These are phyloP conservation scores for Chlorella vulgaris DNA, from an alignment of 139 green algal genomes.

Conservation along the genomic window DNA sequence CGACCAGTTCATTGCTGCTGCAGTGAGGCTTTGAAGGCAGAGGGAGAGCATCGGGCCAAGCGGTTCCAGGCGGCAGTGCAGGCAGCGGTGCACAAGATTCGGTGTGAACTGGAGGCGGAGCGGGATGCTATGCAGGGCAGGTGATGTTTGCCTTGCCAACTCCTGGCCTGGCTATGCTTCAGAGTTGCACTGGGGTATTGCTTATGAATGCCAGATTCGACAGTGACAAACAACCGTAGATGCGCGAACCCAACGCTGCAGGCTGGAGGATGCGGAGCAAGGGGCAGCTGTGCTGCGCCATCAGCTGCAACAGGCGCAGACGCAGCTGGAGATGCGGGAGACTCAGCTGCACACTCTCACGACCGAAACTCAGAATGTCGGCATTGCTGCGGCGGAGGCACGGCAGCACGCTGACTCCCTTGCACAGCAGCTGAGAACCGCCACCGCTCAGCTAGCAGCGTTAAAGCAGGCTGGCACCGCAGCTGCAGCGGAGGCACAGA, in stretches of 20 bases:
- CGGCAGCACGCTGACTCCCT: neutral
- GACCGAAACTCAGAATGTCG: neutral
- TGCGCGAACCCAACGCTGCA: neutral
- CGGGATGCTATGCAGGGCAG: neutral
- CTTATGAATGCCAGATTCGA: neutral
- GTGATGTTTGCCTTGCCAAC: neutral
- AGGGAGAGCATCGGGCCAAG: neutral
- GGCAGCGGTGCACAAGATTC: neutral
- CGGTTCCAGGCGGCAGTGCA: conserved; percentile 25
- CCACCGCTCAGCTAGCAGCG: neutral
- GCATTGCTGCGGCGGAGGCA: neutral
- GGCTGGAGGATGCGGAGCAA: neutral
- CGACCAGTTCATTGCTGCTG: neutral
- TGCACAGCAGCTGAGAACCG: neutral
- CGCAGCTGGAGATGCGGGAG: neutral
- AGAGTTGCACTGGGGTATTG: neutral
- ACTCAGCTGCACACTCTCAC: neutral
- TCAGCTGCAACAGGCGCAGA: conserved; percentile 6
- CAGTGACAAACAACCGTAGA: neutral
- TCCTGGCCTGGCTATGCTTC: neutral
- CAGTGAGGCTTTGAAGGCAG: conserved; percentile 1
- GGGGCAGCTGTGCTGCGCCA: neutral
- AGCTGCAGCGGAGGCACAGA: neutral
- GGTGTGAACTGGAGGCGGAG: conserved; percentile 7
- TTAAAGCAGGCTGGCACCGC: neutral